phyloP scores from a whole-genome alignment of 345 rosid genomes.

The Lenwebbia sp. region DNA sequence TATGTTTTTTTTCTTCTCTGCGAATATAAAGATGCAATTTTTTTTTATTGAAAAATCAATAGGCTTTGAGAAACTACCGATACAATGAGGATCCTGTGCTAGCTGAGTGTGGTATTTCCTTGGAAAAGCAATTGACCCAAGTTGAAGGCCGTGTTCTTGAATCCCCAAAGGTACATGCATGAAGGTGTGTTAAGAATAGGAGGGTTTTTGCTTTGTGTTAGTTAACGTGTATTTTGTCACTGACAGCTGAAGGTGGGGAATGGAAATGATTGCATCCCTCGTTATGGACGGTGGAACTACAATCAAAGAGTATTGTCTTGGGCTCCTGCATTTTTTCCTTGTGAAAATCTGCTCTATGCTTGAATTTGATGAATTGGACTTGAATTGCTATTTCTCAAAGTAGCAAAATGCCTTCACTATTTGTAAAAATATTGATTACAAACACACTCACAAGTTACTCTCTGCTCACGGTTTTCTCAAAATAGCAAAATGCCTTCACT shows the following conservation, averaged over 20 bases:
- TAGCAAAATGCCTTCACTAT: no score
- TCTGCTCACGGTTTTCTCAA: no score
- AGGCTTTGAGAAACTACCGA: slow-evolving; percentile 48
- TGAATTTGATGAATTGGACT: no score
- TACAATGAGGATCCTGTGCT: slow-evolving; percentile 56
- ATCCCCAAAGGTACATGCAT: slow-evolving; percentile 38
- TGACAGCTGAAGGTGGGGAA: slow-evolving; percentile 81
- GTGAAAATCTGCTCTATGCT: neutral
- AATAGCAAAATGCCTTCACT: no score
- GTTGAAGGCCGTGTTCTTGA: slow-evolving; percentile 91
- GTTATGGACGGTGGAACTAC: slow-evolving; percentile 84
- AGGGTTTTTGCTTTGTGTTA: neutral
- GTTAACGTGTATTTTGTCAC: slow-evolving; percentile 6
- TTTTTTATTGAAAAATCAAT: neutral
- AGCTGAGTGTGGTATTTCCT: slow-evolving; percentile 55
- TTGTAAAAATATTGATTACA: no score
- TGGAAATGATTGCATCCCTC: slow-evolving; percentile 41
- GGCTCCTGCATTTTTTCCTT: neutral
- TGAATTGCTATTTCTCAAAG: no score
- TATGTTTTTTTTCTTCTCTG: slow-evolving; percentile 5
- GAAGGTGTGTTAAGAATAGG: neutral
- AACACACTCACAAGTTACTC: no score
- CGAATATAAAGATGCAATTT: neutral
- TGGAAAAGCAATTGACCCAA: slow-evolving; percentile 46
- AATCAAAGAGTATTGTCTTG: slow-evolving; percentile 51